Percentiles rank a stretch among this genome's conserved stretches.
Evolutionary conservation across 2,329 filamentous ascomycete genomes (phyloP).

Genomic region (Pseudogymnoascus sp.): DNA sequence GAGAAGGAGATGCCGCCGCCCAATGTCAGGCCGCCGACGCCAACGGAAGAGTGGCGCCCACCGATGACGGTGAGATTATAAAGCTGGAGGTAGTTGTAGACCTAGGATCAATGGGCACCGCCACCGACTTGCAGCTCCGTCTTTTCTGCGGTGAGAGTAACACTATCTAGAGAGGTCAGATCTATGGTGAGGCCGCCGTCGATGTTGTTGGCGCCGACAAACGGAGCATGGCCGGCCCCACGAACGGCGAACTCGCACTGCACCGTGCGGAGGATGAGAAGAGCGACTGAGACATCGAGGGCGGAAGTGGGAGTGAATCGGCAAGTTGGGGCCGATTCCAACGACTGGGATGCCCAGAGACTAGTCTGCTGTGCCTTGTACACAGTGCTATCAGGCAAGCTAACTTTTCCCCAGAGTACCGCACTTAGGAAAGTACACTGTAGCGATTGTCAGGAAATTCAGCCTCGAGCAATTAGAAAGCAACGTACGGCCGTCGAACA

Average conservation of each 20-base stretch:
- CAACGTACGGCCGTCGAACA: background rate
- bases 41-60: conserved; percentile 29
- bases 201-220: conserved; percentile 42
- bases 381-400: background rate
- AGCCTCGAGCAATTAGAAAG: background rate
- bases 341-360: background rate
- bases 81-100: conserved; percentile 29
- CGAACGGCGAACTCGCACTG: conserved; percentile 43
- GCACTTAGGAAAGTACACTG: background rate
- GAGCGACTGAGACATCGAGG: conserved; percentile 19
- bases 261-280: conserved; percentile 9
- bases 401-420: background rate
- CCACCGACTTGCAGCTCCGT: conserved; percentile 26
- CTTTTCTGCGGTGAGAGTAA: conserved; percentile 21
- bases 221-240: conserved; percentile 49
- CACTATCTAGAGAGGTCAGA: conserved; percentile 24
- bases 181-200: conserved; percentile 40
- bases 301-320: conserved; percentile 21
- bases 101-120: conserved; percentile 31
- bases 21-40: conserved; percentile 31
- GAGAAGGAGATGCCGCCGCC: conserved; percentile 23
- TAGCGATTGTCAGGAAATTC: background rate
- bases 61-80: conserved; percentile 28
- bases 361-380: background rate
- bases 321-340: conserved; percentile 18